These are phyloP conservation scores for Phellopilus nigrolimitatus DNA, from an alignment of 1,284 basidiomycete genomes.

Conservation along the genomic window DNA sequence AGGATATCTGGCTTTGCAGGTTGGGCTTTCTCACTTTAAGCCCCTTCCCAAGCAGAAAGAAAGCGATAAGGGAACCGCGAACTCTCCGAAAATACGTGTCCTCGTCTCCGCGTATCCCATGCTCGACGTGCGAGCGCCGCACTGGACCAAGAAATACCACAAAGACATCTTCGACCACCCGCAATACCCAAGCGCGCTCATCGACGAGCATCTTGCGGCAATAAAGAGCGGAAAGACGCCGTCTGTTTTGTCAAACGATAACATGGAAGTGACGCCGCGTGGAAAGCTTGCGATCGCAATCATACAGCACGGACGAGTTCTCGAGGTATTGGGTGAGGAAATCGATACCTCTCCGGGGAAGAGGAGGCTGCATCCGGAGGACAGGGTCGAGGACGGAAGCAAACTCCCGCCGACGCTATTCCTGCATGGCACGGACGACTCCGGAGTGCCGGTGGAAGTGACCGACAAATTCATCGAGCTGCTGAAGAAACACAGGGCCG, in stretches of 20 bases:
- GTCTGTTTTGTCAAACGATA: not conserved
- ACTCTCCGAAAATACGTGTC: not conserved
- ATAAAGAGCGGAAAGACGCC: conserved; percentile 11
- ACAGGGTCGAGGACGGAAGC: conserved; percentile 13
- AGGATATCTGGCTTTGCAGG: conserved; percentile 14
- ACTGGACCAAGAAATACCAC: conserved; percentile 6
- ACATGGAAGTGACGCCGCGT: not conserved
- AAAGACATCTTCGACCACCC: conserved; percentile 11
- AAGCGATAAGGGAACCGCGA: not conserved
- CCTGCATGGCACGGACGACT: conserved; percentile 10
- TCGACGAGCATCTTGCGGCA: conserved; percentile 12
- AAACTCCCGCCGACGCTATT: conserved; percentile 9
- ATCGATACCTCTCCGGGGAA: conserved; percentile 7
- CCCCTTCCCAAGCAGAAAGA: not conserved
- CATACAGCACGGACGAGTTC: conserved; percentile 12
- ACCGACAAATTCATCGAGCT: conserved; percentile 10
- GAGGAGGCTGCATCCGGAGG: conserved; percentile 10
- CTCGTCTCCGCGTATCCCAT: conserved; percentile 8
- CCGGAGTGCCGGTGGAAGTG: conserved; percentile 8
- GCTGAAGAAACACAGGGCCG: conserved; percentile 8
- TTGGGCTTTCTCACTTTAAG: conserved; percentile 10
- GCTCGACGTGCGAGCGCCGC: conserved; percentile 8
- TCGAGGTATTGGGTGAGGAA: conserved; percentile 13
- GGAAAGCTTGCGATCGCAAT: not conserved
- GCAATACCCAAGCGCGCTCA: conserved; percentile 2